Base-by-base conservation (phyloP, 495 filamentous ascomycete genomes). In the Physcia stellaris region DNA sequence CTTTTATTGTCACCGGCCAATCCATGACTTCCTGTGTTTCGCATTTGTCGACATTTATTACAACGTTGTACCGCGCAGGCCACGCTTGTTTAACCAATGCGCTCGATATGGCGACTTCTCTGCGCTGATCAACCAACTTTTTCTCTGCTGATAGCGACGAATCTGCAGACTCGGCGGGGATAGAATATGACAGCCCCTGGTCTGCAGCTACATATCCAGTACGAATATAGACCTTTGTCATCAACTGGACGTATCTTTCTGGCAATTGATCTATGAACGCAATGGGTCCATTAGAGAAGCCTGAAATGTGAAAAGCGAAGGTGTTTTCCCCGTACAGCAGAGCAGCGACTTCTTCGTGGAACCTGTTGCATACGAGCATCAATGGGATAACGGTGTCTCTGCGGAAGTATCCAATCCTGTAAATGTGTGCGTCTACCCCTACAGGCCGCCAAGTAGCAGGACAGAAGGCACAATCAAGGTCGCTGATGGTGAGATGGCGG, bases 281-380 rank as follows among this genome's bases (percentile, higher is more conserved):
- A 16, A 39, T 39, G 9, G 23, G 37, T 16, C 37, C 37, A 1
- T 30, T 27, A 0, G 37, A 13, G 6, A 39, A 20, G 5, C 24
- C 37, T 4, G 37, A 39, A 17, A 39, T 31, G 20, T 39, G 59
- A 72, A 64, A 4, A 68, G 59, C 38, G 56, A 73, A 76, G 15
- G 47, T 63, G 51, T 71, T 71, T 32, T 33, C 39, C 16, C 49
- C 40, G 56, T 73, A 73, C 21, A 73, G 61, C 5, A 71, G 32
- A 12, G 61, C 57, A 0, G 36, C 41, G 4, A 62, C 59, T 52
- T 71, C 68, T 32, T 42, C 29, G 54, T 67, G 39, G 18, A 60
- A 51, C 35, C 62, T 50, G 15, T 38, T 50, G 54, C 53, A 63
- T 2, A 54, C 49, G 19, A 37, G 43, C 11, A 73, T 58, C 31